A percentile compares a stretch with the other conserved stretches of the same genome.
Evolutionary conservation across 495 filamentous ascomycete species (phyloP).

Genomic region (Podospora pseudoanserina): DNA sequence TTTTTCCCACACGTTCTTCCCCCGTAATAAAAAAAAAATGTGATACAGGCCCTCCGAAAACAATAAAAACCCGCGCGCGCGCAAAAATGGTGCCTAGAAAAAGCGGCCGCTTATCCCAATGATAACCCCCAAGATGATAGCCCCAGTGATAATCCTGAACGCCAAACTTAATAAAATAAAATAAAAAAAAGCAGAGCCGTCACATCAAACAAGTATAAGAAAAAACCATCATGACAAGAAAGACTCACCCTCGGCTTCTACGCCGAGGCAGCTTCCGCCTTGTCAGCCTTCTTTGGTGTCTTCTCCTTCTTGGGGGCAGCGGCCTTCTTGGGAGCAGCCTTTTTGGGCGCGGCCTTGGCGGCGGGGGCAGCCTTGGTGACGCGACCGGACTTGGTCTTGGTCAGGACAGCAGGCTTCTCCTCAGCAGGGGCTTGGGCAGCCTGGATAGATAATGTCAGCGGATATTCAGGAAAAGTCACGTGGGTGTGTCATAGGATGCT

Average conservation of each 20-base stretch:
- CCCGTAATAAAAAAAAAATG: neutral
- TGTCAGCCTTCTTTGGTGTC: slow-evolving; percentile 55
- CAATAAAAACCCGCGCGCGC: neutral
- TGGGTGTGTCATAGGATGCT: neutral
- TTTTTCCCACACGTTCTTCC: neutral
- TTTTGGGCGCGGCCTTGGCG: slow-evolving; percentile 60
- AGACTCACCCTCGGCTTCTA: slow-evolving; percentile 7
- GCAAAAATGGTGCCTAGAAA: neutral
- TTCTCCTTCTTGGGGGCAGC: slow-evolving; percentile 63
- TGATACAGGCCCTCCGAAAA: slow-evolving; percentile 1
- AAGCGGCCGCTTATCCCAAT: slow-evolving; percentile 16
- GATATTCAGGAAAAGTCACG: neutral
- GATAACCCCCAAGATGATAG: slow-evolving; percentile 13
- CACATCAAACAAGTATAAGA: slow-evolving; percentile 18
- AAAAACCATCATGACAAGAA: slow-evolving; percentile 23
- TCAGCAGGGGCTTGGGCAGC: slow-evolving; percentile 54
- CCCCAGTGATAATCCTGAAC: slow-evolving; percentile 18
- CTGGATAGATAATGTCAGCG: slow-evolving; percentile 20
- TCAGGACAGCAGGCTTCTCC: slow-evolving; percentile 64
- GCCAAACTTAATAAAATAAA: slow-evolving; percentile 16
- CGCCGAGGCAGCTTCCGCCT: slow-evolving; percentile 32
- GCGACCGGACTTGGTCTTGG: slow-evolving; percentile 88
- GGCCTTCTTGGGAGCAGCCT: slow-evolving; percentile 60
- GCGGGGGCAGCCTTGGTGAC: slow-evolving; percentile 66
- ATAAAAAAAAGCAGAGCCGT: slow-evolving; percentile 12